A percentile compares a stretch with the other conserved stretches of the same genome.
phyloP scores from a whole-genome alignment of 139 green algal species.

The Chlorella sp. region DNA sequence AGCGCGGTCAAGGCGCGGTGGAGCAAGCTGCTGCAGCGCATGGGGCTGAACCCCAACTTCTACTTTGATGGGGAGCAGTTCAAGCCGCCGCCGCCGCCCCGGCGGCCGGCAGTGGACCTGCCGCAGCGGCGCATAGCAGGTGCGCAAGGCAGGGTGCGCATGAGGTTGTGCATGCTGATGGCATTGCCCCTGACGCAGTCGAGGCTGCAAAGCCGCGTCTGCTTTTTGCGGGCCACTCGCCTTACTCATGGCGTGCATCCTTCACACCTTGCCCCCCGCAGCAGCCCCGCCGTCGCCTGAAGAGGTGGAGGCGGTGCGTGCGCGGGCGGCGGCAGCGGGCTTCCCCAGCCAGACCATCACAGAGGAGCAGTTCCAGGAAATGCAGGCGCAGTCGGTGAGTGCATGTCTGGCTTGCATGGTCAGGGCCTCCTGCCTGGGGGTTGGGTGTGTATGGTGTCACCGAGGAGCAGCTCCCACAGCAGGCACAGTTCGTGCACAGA shows the following conservation, averaged over 20 bases:
- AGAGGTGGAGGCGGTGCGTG: conserved; percentile 29
- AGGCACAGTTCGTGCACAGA: not conserved
- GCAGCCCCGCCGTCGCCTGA: not conserved
- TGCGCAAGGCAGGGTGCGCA: not conserved
- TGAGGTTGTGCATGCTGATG: no score
- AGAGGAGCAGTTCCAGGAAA: conserved; percentile 31
- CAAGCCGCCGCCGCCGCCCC: not conserved
- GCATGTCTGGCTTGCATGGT: no score
- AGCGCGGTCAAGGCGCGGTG: not conserved
- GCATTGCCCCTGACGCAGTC: no score
- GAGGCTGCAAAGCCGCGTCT: no score
- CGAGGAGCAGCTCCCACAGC: not conserved
- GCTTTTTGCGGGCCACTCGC: no score
- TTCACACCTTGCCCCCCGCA: not conserved
- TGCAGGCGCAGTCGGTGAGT: conserved; percentile 27
- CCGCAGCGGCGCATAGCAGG: not conserved
- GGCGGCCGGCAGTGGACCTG: not conserved
- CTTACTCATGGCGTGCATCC: not conserved
- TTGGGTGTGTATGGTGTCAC: not conserved
- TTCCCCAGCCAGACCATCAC: conserved; percentile 39
- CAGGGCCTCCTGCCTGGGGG: no score
- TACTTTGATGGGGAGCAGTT: conserved; percentile 39
- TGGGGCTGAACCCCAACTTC: conserved; percentile 18
- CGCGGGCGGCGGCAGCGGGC: conserved; percentile 30
- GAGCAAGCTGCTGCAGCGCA: conserved; percentile 2